Evolutionary conservation across 2,329 filamentous ascomycete genomes (phyloP), one percentile per base, ranked within the genome.

Genomic region (Fusarium pilosicola): DNA sequence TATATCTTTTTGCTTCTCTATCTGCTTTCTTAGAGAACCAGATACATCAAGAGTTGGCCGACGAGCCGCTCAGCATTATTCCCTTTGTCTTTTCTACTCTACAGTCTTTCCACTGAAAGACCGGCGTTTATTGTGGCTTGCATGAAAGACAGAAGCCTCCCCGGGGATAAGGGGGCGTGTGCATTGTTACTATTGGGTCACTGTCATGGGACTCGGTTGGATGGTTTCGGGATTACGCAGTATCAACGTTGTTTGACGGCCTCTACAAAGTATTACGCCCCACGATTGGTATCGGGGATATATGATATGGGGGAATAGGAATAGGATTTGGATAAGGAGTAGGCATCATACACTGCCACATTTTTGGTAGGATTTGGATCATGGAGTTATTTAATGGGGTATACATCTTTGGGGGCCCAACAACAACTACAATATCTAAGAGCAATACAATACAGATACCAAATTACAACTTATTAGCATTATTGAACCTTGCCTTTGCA

Each of bases 291-390:
- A 76, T 46, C 32, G 39, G 63, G 22, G 69, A 58, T 66, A 65
- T 49, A 66, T 57, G 65, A 71, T 70, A 73, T 71, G 61, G 67
- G 57, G 66, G 62, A 66, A 34, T 14, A 41, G 48, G 48, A 69
- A 32, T 22, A 52, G 64, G 55, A 55, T 61, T 5, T 13, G 44
- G 26, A 32, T 34, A n/a, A 38, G 64, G 64, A 67, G 64, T 60
- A 44, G 38, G 55, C 41, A 58, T 49, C 44, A 69, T 57, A 74
- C 71, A 77, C 64, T 71, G 75, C 71, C 73, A 71, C 71, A 56
- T 20, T 66, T 65, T 75, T 74, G 62, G 62, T 73, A 59, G 62
- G 74, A 70, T 48, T 62, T 61, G 39, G 64, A 65, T 58, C 59
- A 65, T 61, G 72, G 72, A 70, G 72, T 74, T 71, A 68, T 57